A percentile compares a stretch with the other conserved stretches of the same genome.
These are phyloP conservation scores for Tetrahymena thermophila DNA, from an alignment of 73 alveolate genomes.

Conservation along the genomic window DNA sequence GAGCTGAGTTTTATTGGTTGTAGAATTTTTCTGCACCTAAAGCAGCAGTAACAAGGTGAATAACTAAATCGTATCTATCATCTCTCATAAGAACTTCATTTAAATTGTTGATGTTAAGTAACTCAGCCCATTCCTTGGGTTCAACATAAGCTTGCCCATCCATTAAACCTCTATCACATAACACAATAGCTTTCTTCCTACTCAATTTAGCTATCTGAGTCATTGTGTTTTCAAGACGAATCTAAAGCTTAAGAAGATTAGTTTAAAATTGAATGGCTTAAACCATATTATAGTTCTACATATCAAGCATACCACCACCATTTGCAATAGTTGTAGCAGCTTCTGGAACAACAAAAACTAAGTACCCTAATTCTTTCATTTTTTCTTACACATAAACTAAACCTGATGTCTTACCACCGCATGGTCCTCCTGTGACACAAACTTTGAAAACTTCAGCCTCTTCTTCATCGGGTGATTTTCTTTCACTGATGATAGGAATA, in stretches of 20 bases:
- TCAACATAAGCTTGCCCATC: conserved; percentile 72
- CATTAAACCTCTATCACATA: conserved; percentile 79
- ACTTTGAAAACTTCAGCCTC: conserved; percentile 45
- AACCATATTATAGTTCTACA: conserved; percentile 41
- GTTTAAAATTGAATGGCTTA: conserved; percentile 64
- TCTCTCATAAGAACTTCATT: conserved; percentile 64
- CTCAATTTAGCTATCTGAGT: conserved; percentile 51
- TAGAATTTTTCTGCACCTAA: conserved; percentile 70
- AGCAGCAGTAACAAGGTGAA: conserved; percentile 74
- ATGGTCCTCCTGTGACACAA: conserved; percentile 83
- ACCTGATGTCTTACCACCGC: conserved; percentile 82
- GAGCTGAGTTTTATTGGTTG: conserved; percentile 46
- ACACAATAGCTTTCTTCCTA: conserved; percentile 50
- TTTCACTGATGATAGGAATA: neutral
- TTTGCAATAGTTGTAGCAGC: conserved; percentile 71
- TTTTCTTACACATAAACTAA: conserved; percentile 49
- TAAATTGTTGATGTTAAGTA: conserved; percentile 63
- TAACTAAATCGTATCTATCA: conserved; percentile 64
- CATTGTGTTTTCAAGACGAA: conserved; percentile 68
- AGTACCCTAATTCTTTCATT: conserved; percentile 61
- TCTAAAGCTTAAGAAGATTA: conserved; percentile 57
- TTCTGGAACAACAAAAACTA: conserved; percentile 74
- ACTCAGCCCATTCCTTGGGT: conserved; percentile 60
- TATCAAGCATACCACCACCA: conserved; percentile 75
- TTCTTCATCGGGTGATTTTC: neutral